Base-by-base conservation (phyloP, 1,284 basidiomycete species). In the Acaromyces ingoldii region DNA sequence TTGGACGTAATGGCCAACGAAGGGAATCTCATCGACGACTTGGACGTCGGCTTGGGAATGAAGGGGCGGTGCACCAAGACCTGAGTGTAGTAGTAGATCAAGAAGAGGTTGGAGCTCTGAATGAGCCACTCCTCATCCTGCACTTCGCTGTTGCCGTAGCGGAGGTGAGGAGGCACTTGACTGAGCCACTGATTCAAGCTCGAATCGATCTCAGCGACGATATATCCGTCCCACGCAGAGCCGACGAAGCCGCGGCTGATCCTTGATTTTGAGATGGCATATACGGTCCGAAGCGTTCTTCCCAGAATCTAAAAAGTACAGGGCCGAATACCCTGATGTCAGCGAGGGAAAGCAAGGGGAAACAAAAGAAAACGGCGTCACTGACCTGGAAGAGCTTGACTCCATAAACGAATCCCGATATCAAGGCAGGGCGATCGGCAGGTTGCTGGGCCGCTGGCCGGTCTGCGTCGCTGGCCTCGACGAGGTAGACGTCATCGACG, bases 1-100 rank as follows among this genome's bases (percentile, higher is more conserved):
- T 71, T 71, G 49, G 69, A 69, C 50, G 61, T 63, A 36, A 71
- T 71, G 46, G 69, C 69, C 15, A 71, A 58, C 4, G 67, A 70
- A 13, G 67, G 64, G 54, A 67, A 71, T 26, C 65, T 71, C 51
- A 68, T 58, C 31, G 58, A 58, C 10, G 65, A 60, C n/a, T 24
- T 55, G 1, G 55, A 49, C 53, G 63, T 65, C 22, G 55, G 52
- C n/a, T 56, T 60, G n/a, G 61, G 55, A 39, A 71, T 65, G 55
- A 67, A 71, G 2, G 69, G 69, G n/a, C 69, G 57, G 34, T 71
- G 69, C 11, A 69, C 64, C 17, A 71, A 38, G 22, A 69, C 58
- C 43, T 70, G 67, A 28, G 53, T 62, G 38, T 57, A 56, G 58
- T 71, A 71, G 42, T 71, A 71, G 42, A 58, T 59, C 42, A 57